Conservation (phyloP, 2,329 filamentous ascomycete species). For the Botrytis aclada region DNA sequence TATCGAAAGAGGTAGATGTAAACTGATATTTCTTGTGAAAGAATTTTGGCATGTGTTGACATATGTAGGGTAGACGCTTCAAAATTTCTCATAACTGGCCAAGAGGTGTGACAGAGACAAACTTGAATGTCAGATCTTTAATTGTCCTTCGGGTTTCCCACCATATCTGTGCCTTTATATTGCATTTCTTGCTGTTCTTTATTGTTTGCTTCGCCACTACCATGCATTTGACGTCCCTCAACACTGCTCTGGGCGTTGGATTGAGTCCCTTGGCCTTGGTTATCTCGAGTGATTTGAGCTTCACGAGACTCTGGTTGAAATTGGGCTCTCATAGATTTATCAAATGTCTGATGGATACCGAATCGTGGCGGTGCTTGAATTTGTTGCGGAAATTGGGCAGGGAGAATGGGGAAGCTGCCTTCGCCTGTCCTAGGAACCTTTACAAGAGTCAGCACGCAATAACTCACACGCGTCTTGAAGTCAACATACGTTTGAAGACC, state of each 20-base stretch:
- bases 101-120: background rate
- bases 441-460: slow-evolving; percentile 2
- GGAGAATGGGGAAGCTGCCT: slow-evolving; percentile 23
- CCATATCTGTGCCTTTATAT: slow-evolving; percentile 7
- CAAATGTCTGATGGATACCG: background rate
- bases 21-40: background rate
- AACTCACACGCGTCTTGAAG: slow-evolving; percentile 3
- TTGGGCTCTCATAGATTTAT: slow-evolving; percentile 1
- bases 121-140: background rate
- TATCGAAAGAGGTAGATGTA: background rate
- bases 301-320: slow-evolving; percentile 2
- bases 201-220: background rate
- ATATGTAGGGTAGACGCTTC: background rate
- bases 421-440: slow-evolving; percentile 26
- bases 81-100: background rate
- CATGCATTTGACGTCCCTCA: slow-evolving; percentile 10
- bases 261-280: background rate
- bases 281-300: background rate
- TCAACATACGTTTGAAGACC: slow-evolving; percentile 26
- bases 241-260: background rate
- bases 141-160: background rate
- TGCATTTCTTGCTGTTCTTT: slow-evolving; percentile 12
- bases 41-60: background rate
- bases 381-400: background rate
- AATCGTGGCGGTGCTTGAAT: background rate